Evolutionary conservation across 805 yeast genomes (phyloP).

Genomic region (Cyberlindnera xishuangbannaensis): DNA sequence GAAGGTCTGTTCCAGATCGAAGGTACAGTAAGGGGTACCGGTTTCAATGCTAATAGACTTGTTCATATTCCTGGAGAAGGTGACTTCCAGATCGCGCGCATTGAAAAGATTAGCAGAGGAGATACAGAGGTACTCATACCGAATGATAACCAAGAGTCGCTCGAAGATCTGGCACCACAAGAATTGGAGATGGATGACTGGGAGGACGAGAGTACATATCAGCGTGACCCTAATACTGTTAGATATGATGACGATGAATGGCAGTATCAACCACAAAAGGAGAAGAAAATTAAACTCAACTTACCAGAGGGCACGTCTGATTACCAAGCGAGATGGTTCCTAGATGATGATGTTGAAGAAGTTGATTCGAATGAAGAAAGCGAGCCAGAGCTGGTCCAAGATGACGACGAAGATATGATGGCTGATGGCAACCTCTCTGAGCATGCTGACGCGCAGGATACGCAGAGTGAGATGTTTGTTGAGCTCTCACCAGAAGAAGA

Average conservation of each 20-base stretch:
- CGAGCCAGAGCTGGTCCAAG: slow-evolving; percentile 11
- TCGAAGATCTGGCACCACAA: slow-evolving; percentile 56
- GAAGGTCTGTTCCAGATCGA: slow-evolving; percentile 51
- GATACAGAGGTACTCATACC: slow-evolving; percentile 28
- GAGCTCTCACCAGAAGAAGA: slow-evolving; percentile 82
- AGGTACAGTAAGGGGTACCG: slow-evolving; percentile 85
- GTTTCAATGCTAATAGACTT: slow-evolving; percentile 69
- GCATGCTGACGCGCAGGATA: slow-evolving; percentile 27
- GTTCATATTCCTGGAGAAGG: slow-evolving; percentile 89
- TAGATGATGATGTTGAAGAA: slow-evolving; percentile 44
- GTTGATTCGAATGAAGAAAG: slow-evolving; percentile 24
- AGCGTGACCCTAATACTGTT: slow-evolving; percentile 19
- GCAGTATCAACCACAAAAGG: slow-evolving; percentile 32
- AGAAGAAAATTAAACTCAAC: slow-evolving; percentile 37
- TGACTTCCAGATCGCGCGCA: slow-evolving; percentile 69
- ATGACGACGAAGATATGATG: slow-evolving; percentile 17
- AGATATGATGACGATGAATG: slow-evolving; percentile 35
- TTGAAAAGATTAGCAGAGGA: slow-evolving; percentile 45
- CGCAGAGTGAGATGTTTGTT: slow-evolving; percentile 52
- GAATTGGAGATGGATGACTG: slow-evolving; percentile 43
- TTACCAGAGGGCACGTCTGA: slow-evolving; percentile 76
- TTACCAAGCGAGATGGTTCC: slow-evolving; percentile 73
- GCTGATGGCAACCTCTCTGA: slow-evolving; percentile 29
- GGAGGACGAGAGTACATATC: slow-evolving; percentile 30
- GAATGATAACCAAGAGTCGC: slow-evolving; percentile 43